Evolutionary conservation across 2,329 filamentous ascomycete species (phyloP).

Genomic region (Claviceps sorghi): DNA sequence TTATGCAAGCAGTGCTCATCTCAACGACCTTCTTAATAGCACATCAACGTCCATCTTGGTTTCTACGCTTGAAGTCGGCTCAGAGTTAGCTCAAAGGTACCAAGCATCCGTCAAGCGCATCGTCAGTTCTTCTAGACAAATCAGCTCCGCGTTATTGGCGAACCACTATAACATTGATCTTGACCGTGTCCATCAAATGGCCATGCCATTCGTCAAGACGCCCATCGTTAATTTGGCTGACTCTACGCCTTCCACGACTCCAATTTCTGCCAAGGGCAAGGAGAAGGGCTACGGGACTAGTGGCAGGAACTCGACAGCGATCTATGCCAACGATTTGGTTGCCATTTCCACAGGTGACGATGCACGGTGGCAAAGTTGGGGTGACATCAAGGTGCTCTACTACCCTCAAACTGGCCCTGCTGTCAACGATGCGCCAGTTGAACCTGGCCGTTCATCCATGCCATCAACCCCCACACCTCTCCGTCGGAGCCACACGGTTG

Average conservation of each 20-base stretch:
- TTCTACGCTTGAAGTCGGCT: constrained; percentile 62
- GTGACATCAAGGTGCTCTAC: constrained; percentile 65
- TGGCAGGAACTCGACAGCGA: constrained; percentile 36
- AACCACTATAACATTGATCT: constrained; percentile 73
- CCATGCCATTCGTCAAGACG: constrained; percentile 68
- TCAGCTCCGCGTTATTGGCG: constrained; percentile 59
- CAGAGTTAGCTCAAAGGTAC: constrained; percentile 83
- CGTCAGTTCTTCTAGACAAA: constrained; percentile 46
- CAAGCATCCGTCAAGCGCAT: constrained; percentile 74
- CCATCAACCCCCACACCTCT: constrained; percentile 64
- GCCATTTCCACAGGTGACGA: constrained; percentile 51
- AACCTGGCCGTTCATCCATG: constrained; percentile 25
- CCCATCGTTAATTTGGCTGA: constrained; percentile 38
- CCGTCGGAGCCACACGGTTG: constrained; percentile 50
- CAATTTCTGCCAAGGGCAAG: constrained; percentile 56
- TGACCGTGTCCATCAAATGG: constrained; percentile 72
- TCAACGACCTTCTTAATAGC: constrained; percentile 80
- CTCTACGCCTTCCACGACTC: constrained; percentile 37
- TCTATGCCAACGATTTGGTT: constrained; percentile 74
- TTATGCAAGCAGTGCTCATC: constrained; percentile 80
- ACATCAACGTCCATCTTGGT: constrained; percentile 68
- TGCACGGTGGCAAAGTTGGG: constrained; percentile 60
- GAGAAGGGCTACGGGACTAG: constrained; percentile 41
- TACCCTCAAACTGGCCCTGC: constrained; percentile 39
- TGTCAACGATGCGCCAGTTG: constrained; percentile 8